Evolutionary conservation across 768 basidiomycete species (phyloP), one percentile per base, ranked within the genome.

Genomic region (Neoboletus subvelutipes): DNA sequence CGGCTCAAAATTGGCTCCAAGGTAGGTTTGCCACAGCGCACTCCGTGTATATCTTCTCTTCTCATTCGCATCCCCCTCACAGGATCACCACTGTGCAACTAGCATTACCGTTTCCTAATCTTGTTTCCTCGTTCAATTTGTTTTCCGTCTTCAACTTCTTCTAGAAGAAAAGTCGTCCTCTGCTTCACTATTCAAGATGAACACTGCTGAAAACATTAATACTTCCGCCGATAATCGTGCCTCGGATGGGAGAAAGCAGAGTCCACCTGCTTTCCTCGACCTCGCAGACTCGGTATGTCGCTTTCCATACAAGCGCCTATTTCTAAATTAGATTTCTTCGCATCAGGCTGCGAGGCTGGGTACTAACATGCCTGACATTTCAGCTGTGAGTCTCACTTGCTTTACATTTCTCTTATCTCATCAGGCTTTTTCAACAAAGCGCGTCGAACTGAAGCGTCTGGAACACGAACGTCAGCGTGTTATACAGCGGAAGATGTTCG

Each of bases 191-290:
- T 62, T 71, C 70, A 78, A 81, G 80, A 90, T 91, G 90, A 87
- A 83, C 75, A 76, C 77, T 74, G 75, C 77, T 75, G 85, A 90
- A 78, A 83, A 84, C 74, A 82, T 83, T 85, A 87, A 75, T 77
- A 76, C 80, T 71, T 80, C 84, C 80, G 81, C 77, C 82, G 84
- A 88, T 86, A 82, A 83, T 85, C 81, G 77, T 71, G 67, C 83
- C 71, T 77, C 82, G 51, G 87, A 86, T 69, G 87, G 84, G 63
- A 80, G 86, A 72, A 92, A 90, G 78, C 88, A 89, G 67, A 93
- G 88, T 74, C 92, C 92, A 20, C 90, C 92, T 61, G 92, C 92
- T 56, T 94, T 94, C 76, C 80, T 94, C 76, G 92, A 94, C 80
- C 85, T 94, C 67, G 92, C 92, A 57, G 92, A 94, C 77, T 93